Conservation (phyloP, 176 grass and related monocot genomes). For the Pontederia crassipes region DNA sequence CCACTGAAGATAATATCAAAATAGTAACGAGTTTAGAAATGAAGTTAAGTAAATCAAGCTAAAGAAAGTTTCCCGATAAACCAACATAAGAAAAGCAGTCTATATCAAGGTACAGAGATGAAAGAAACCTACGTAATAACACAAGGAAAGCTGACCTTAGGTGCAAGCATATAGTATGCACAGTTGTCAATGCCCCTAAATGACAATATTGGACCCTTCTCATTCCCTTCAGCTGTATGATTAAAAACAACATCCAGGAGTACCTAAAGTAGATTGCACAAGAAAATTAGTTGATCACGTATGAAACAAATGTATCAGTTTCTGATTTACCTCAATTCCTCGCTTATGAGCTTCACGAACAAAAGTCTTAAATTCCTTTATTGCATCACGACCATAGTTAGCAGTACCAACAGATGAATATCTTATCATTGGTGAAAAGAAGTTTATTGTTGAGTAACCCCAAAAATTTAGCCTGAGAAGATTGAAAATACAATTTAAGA, state of each 20-base stretch:
- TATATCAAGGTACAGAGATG: conserved; percentile 5
- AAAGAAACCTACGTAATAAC: conserved; percentile 3
- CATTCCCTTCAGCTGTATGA: conserved; percentile 97
- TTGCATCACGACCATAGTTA: conserved; percentile 57
- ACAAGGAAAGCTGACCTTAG: conserved; percentile 42
- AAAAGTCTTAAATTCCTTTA: conserved; percentile 86
- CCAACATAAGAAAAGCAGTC: conserved; percentile 2
- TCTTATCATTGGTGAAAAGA: conserved; percentile 91
- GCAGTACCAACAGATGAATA: conserved; percentile 54
- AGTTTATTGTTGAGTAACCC: conserved; percentile 92
- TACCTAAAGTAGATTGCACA: conserved; percentile 31
- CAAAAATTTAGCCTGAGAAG: conserved; percentile 80
- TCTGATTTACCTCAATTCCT: conserved; percentile 75
- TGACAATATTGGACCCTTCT: conserved; percentile 87
- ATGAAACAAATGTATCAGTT: conserved; percentile 8
- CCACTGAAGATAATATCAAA: background rate
- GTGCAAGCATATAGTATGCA: conserved; percentile 98
- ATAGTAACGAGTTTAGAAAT: background rate
- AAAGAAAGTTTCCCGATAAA: background rate
- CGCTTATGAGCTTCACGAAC: conserved; percentile 85
- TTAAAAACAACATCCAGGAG: conserved; percentile 98
- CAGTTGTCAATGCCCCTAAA: conserved; percentile 94
- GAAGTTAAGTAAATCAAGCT: background rate
- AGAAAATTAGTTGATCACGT: background rate
- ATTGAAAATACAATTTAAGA: conserved; percentile 10